These are phyloP conservation scores for Mycosphaerella sp. DNA, from an alignment of 2,329 filamentous ascomycete genomes.

Conservation along the genomic window DNA sequence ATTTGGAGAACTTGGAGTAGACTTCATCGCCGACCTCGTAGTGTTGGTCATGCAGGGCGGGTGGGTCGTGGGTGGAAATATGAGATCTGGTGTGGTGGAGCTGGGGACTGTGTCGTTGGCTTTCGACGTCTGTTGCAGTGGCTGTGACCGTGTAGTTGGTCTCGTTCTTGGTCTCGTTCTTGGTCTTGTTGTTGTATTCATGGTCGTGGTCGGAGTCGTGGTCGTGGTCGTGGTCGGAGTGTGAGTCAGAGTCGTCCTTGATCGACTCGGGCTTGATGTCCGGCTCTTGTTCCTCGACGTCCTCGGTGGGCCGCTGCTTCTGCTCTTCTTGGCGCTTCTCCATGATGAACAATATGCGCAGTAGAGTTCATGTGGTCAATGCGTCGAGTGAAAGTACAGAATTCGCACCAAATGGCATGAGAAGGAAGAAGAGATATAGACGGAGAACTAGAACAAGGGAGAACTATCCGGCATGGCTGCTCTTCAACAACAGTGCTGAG, in stretches of 20 bases:
- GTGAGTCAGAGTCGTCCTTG: constrained; percentile 10
- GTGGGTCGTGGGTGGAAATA: constrained; percentile 31
- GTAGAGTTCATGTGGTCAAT: not conserved
- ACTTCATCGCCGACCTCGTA: constrained; percentile 47
- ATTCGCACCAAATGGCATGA: not conserved
- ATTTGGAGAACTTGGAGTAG: constrained; percentile 58
- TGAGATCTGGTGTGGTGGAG: constrained; percentile 28
- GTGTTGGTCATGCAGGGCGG: constrained; percentile 25
- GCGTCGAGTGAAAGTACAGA: not conserved
- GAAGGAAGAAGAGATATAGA: not conserved
- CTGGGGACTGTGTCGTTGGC: constrained; percentile 22
- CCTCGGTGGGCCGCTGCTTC: constrained; percentile 16
- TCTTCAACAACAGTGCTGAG: no score
- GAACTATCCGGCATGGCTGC: no score
- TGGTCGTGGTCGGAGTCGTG: not conserved
- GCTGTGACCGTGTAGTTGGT: not conserved
- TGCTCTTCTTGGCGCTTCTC: constrained; percentile 3
- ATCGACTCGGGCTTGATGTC: constrained; percentile 11
- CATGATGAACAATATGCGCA: not conserved
- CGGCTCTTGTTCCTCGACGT: constrained; percentile 14
- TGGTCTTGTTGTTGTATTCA: not conserved
- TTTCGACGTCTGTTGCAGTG: constrained; percentile 13
- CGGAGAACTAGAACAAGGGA: no score
- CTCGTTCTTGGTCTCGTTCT: constrained; percentile 2
- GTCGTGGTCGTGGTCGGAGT: not conserved